phyloP scores from a whole-genome alignment of 306 rosid genomes.

The Gillenia trifoliata region DNA sequence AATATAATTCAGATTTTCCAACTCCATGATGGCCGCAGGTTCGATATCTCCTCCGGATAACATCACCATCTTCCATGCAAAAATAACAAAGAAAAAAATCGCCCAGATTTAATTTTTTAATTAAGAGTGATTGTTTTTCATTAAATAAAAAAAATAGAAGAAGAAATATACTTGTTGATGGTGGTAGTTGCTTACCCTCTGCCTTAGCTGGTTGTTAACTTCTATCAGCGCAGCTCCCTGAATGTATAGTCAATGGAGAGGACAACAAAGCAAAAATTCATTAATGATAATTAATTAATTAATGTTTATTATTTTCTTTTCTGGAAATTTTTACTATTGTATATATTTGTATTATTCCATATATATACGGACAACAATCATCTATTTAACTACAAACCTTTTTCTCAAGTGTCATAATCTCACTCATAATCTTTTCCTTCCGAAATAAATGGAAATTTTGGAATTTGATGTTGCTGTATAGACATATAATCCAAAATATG shows the following conservation, averaged over 20 bases:
- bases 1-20: not conserved
- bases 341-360: no score
- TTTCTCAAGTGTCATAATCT: no score
- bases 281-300: not conserved
- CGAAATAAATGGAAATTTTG: not conserved
- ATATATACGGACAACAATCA: not conserved
- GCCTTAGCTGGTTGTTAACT: slow-evolving; percentile 19
- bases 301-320: not conserved
- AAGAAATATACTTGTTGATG: no score
- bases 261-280: not conserved
- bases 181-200: slow-evolving; percentile 11
- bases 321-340: not conserved
- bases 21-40: not conserved
- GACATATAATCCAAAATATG: not conserved
- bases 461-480: not conserved
- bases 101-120: no score
- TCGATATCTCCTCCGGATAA: not conserved
- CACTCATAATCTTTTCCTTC: slow-evolving; percentile 17
- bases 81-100: not conserved
- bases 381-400: slow-evolving; percentile 15
- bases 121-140: no score
- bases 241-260: not conserved
- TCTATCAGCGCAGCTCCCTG: slow-evolving; percentile 21
- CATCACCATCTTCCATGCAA: not conserved
- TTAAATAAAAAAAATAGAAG: no score